Evolutionary conservation across 192 early-diverging fungal genomes (phyloP).

Genomic region (Backusella morwellensis): DNA sequence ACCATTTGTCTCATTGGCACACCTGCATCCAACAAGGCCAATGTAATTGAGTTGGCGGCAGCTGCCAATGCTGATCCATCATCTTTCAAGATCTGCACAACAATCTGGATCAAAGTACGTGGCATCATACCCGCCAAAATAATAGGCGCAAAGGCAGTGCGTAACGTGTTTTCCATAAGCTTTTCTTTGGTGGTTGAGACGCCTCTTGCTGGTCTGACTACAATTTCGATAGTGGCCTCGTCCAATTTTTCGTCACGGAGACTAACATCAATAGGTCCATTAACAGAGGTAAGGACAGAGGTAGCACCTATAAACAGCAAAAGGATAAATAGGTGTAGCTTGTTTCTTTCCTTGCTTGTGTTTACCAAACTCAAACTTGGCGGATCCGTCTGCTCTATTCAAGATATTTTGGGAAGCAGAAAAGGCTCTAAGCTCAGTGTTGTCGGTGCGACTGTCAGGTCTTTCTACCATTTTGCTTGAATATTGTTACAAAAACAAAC

Average conservation of each 20-base stretch:
- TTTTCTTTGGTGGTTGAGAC: constrained; percentile 64
- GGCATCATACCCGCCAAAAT: constrained; percentile 83
- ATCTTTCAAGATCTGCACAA: constrained; percentile 77
- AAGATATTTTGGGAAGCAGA: constrained; percentile 66
- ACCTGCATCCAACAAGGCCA: constrained; percentile 91
- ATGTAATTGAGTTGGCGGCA: constrained; percentile 77
- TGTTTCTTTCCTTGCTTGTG: not conserved
- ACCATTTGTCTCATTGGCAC: constrained; percentile 73
- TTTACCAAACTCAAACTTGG: constrained; percentile 74
- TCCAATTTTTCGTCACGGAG: constrained; percentile 89
- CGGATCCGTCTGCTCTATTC: constrained; percentile 81
- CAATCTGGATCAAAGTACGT: constrained; percentile 83
- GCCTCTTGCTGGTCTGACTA: constrained; percentile 68
- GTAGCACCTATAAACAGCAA: constrained; percentile 51
- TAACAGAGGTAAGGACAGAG: constrained; percentile 74
- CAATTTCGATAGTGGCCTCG: constrained; percentile 80
- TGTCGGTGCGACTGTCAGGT: constrained; percentile 49
- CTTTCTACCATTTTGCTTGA: constrained; percentile 35
- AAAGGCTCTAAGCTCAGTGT: constrained; percentile 69
- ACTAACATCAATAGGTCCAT: constrained; percentile 86
- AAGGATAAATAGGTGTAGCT: not conserved
- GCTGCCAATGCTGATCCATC: constrained; percentile 83
- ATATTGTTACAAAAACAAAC: not conserved
- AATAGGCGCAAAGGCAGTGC: constrained; percentile 71
- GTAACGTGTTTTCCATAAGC: constrained; percentile 65